Evolutionary conservation across 1,139 yeast genomes (phyloP).

Genomic region (Chernovozyma aurita): DNA sequence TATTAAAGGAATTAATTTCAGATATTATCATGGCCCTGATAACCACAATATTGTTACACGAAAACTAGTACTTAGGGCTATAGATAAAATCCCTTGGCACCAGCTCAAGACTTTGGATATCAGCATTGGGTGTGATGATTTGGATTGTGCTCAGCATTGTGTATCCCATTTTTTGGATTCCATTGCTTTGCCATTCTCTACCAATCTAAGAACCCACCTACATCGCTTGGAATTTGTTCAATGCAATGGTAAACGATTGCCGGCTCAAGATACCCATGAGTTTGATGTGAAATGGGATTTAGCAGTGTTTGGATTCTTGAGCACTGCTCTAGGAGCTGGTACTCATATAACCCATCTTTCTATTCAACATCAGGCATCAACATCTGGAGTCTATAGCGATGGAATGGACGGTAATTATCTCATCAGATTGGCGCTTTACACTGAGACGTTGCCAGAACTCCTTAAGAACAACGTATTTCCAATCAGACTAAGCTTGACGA

Average conservation of each 20-base stretch:
- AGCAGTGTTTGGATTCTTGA: conserved; percentile 29
- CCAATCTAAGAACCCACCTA: background rate
- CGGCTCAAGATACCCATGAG: conserved; percentile 9
- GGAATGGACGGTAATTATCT: conserved; percentile 71
- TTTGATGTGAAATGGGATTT: conserved; percentile 12
- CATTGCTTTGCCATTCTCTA: conserved; percentile 1
- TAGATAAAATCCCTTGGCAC: conserved; percentile 1
- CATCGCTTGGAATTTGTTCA: conserved; percentile 1
- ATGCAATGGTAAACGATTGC: background rate
- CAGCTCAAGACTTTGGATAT: conserved; percentile 25
- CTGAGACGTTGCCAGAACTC: conserved; percentile 43
- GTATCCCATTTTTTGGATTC: conserved; percentile 29
- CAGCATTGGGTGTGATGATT: conserved; percentile 40
- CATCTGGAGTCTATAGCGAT: conserved; percentile 32
- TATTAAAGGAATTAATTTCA: background rate
- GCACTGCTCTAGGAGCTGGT: conserved; percentile 38
- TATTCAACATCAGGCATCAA: conserved; percentile 41
- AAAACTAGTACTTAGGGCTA: background rate
- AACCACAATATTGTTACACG: background rate
- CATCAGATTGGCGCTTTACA: conserved; percentile 50
- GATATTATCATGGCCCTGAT: background rate
- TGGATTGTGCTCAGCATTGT: conserved; percentile 39
- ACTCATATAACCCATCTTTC: conserved; percentile 23
- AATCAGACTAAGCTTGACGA: conserved; percentile 49
- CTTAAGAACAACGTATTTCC: conserved; percentile 16